phyloP scores from a whole-genome alignment of 768 basidiomycete genomes.

The Boletus fagicola region DNA sequence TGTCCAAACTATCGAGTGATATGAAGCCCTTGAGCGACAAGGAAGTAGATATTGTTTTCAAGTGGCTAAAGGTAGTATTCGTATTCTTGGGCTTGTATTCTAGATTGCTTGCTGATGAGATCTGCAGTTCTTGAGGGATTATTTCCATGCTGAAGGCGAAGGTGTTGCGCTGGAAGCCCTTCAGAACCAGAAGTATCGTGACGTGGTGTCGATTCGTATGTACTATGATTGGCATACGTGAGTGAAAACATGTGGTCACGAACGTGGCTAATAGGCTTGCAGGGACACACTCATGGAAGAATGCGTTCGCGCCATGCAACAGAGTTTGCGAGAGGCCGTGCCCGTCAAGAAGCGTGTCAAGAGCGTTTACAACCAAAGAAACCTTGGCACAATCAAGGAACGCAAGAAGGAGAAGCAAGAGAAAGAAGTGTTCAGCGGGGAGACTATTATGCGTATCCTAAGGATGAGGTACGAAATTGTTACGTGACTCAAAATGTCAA shows the following conservation, averaged over 20 bases:
- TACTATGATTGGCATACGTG: slow-evolving; percentile 98
- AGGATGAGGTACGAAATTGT: slow-evolving; percentile 78
- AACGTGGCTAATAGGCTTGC: slow-evolving; percentile 9
- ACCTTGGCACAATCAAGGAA: slow-evolving; percentile 93
- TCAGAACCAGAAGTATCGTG: slow-evolving; percentile 94
- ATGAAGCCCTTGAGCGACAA: slow-evolving; percentile 93
- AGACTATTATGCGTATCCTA: slow-evolving; percentile 91
- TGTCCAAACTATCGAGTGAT: slow-evolving; percentile 81
- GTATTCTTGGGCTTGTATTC: background rate
- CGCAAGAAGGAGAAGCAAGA: slow-evolving; percentile 87
- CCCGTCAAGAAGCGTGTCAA: slow-evolving; percentile 87
- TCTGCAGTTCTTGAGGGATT: slow-evolving; percentile 83
- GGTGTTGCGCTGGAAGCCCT: slow-evolving; percentile 82
- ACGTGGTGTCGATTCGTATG: slow-evolving; percentile 82
- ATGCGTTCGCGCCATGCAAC: slow-evolving; percentile 94
- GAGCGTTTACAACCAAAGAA: slow-evolving; percentile 89
- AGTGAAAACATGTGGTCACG: slow-evolving; percentile 27
- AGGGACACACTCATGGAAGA: slow-evolving; percentile 90
- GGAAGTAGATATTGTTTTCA: slow-evolving; percentile 98
- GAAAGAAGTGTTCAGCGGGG: slow-evolving; percentile 71
- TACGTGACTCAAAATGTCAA: background rate
- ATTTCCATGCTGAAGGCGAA: slow-evolving; percentile 93
- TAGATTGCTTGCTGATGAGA: background rate
- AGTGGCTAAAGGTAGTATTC: slow-evolving; percentile 81
- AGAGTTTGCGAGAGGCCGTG: slow-evolving; percentile 69